Conservation (phyloP, 345 rosid species). For the Streptanthus diversifolius region DNA sequence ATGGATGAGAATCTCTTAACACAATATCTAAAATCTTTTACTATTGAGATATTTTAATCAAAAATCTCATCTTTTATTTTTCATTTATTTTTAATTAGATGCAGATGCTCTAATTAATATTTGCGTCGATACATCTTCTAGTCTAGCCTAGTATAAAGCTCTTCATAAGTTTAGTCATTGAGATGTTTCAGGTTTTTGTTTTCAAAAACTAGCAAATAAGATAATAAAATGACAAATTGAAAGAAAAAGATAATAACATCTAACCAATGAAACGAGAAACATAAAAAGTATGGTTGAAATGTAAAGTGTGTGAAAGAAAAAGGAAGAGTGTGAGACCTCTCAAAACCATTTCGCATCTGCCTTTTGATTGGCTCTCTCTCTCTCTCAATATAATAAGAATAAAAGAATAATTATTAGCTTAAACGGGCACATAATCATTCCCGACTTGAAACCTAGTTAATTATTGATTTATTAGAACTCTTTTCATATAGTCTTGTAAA, state of each 20-base stretch:
- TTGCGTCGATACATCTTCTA: neutral
- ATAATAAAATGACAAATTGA: neutral
- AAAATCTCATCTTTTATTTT: no score
- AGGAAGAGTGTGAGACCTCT: neutral
- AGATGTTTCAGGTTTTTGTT: neutral
- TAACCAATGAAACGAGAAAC: neutral
- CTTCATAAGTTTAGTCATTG: neutral
- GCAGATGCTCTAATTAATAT: no score
- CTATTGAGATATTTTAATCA: no score
- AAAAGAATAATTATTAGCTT: neutral
- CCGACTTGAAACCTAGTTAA: neutral
- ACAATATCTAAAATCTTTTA: no score
- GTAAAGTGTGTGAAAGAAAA: neutral
- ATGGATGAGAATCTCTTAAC: no score
- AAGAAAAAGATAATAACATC: neutral
- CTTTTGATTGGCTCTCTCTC: constrained; percentile 1
- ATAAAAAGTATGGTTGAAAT: neutral
- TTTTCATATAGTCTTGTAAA: neutral
- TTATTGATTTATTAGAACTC: neutral
- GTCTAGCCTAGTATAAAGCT: neutral
- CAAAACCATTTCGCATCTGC: constrained; percentile 1
- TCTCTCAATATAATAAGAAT: neutral
- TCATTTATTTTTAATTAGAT: no score
- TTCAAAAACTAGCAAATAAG: no score
- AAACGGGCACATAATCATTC: constrained; percentile 2